Conservation (phyloP, 2,329 filamentous ascomycete genomes). For the Penicillium polonicum region DNA sequence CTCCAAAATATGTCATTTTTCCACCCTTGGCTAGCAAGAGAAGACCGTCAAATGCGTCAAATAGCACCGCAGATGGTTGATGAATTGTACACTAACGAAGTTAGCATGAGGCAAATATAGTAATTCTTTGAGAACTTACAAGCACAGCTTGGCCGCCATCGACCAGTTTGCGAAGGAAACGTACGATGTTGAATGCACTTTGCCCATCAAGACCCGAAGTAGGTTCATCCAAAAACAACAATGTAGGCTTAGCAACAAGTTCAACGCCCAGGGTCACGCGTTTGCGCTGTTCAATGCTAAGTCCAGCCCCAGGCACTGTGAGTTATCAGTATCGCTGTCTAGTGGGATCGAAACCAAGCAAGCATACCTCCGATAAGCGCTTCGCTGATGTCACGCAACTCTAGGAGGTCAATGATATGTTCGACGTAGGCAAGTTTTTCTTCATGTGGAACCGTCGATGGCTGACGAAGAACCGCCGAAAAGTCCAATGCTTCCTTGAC, state of each 20-base stretch:
- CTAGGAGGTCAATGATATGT: slow-evolving; percentile 63
- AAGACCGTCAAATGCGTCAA: slow-evolving; percentile 65
- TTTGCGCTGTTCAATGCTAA: slow-evolving; percentile 66
- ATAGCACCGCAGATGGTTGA: slow-evolving; percentile 66
- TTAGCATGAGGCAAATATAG: neutral
- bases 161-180: slow-evolving; percentile 65
- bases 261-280: slow-evolving; percentile 61
- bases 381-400: slow-evolving; percentile 62
- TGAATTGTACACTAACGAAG: slow-evolving; percentile 57
- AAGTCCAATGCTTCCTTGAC: slow-evolving; percentile 65
- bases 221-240: slow-evolving; percentile 62
- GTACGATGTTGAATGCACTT: slow-evolving; percentile 56
- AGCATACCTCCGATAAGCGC: slow-evolving; percentile 57
- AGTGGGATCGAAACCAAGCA: rapidly evolving
- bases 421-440: slow-evolving; percentile 67
- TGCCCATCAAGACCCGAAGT: slow-evolving; percentile 66
- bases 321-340: slow-evolving; percentile 6
- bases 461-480: slow-evolving; percentile 62
- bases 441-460: slow-evolving; percentile 50
- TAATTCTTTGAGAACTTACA: slow-evolving; percentile 34
- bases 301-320: slow-evolving; percentile 53
- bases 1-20: slow-evolving; percentile 66
- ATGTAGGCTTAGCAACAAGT: slow-evolving; percentile 59
- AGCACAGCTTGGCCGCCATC: slow-evolving; percentile 66
- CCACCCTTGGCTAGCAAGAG: slow-evolving; percentile 65